Evolutionary conservation across 345 rosid genomes (phyloP), one percentile per base, ranked within the genome.

Genomic region (Litchi chinensis): DNA sequence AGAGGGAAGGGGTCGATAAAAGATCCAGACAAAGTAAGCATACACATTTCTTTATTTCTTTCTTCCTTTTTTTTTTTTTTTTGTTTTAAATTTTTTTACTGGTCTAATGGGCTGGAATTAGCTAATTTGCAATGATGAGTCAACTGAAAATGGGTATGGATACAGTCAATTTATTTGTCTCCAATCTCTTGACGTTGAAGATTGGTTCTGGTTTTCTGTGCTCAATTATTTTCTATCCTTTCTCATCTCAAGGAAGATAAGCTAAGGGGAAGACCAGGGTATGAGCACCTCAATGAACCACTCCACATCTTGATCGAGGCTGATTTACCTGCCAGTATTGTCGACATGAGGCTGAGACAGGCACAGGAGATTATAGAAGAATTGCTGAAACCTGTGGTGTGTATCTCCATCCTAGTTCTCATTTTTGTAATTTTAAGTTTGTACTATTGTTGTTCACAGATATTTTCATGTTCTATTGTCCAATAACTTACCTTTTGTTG

Each of bases 1-100:
- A 92, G 99, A 88, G 99, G 99, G 77, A 96, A 91, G 81, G 99
- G 99, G 48, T 96, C 99, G 68, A 96, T 96, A 79, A 96, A 96
- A 82, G 99, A 96, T 83, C 98, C 95, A 52, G 99, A 94, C 83
- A 94, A 94, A 89, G 99, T 94, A 86, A 63, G 18, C 60, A 65
- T n/a, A 32, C 24, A 63, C 28, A 22, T 60, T 60, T 22, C 28
- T 60, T 21, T 60, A 19, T 11, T 1, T 54, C n/a, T 54, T 54
- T 54, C 60, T 60, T 60, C 16, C 11, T 60, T 60, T 60, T 13
- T 52, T 10, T 60, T 60, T 60, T 13, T 52, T 10, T 13, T 13
- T 12, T 15, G 1, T 10, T 15, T 21, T 60, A 6, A 59, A 19
- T 69, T 60, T 70, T 1, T 60, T 77, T 64, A 40, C 44, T 16